These are phyloP conservation scores for Phytophthora vignae DNA, from an alignment of 352 stramenopile genomes.

Conservation along the genomic window DNA sequence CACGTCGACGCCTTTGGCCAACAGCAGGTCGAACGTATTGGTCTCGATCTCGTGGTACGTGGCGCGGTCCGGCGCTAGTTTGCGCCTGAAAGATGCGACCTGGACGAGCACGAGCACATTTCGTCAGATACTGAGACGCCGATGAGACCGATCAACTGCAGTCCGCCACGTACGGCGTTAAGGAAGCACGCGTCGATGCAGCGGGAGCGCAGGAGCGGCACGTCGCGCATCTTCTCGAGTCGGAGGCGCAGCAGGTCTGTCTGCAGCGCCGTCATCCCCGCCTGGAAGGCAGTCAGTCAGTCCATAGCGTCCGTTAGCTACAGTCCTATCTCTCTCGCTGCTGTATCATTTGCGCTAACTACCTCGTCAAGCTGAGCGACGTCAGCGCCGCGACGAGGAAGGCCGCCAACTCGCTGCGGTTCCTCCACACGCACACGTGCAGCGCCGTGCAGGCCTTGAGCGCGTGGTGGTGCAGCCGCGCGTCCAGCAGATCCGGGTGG, in stretches of 20 bases:
- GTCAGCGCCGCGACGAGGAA: background rate
- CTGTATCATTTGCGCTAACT: background rate
- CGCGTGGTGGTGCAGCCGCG: background rate
- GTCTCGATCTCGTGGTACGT: background rate
- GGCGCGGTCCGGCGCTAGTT: background rate
- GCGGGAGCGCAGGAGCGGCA: background rate
- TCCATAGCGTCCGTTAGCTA: background rate
- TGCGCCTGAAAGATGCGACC: background rate
- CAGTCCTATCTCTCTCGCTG: background rate
- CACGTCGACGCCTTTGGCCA: background rate
- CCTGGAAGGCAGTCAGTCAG: background rate
- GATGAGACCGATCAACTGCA: background rate
- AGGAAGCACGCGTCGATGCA: background rate
- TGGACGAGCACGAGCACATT: background rate
- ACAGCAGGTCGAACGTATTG: background rate
- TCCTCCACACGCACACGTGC: background rate
- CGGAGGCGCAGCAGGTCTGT: background rate
- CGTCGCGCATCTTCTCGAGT: background rate
- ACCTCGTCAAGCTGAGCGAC: background rate
- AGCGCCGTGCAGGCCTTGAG: background rate
- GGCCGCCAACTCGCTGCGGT: background rate
- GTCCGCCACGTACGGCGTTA: background rate
- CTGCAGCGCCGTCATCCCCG: constrained; percentile 1
- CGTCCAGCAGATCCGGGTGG: background rate
- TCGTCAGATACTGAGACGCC: background rate